Evolutionary conservation across 2,329 filamentous ascomycete genomes (phyloP).

Genomic region (Beauveria sp.): DNA sequence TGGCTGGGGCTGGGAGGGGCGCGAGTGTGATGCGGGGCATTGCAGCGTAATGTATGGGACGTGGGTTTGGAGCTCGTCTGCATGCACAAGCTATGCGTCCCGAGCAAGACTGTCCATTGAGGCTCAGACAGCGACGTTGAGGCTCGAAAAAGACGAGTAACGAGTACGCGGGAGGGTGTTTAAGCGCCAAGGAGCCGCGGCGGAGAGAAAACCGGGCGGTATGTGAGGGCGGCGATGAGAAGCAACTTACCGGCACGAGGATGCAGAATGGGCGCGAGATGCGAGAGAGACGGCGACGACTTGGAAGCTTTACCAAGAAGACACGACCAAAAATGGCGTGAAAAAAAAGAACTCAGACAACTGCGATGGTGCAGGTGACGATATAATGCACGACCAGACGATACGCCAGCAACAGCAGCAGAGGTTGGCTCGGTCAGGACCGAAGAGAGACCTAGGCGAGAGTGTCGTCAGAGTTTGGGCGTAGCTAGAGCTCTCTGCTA

Average conservation of each 20-base stretch:
- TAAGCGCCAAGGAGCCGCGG: background rate
- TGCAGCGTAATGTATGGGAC: slow-evolving; percentile 9
- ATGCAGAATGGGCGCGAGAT: background rate
- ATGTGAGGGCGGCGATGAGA: slow-evolving; percentile 7
- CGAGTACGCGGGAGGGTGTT: background rate
- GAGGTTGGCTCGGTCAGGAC: background rate
- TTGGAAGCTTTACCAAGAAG: background rate
- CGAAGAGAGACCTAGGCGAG: background rate
- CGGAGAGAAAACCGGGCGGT: background rate
- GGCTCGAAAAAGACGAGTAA: background rate
- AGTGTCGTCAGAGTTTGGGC: slow-evolving; percentile 4
- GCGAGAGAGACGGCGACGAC: background rate
- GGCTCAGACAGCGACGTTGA: background rate
- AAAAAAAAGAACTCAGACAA: background rate
- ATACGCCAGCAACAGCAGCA: background rate
- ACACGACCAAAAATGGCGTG: background rate
- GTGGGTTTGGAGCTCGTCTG: slow-evolving; percentile 6
- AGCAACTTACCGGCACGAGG: slow-evolving; percentile 9
- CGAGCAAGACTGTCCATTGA: slow-evolving; percentile 4
- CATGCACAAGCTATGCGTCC: slow-evolving; percentile 5
- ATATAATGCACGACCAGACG: background rate
- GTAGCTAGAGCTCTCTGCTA: background rate
- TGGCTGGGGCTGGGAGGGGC: slow-evolving; percentile 11
- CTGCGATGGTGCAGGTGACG: background rate
- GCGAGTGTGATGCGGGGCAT: slow-evolving; percentile 11